A percentile compares a stretch with the other conserved stretches of the same genome.
Conservation (phyloP, 345 rosid species). For the Erucastrum elatum region DNA sequence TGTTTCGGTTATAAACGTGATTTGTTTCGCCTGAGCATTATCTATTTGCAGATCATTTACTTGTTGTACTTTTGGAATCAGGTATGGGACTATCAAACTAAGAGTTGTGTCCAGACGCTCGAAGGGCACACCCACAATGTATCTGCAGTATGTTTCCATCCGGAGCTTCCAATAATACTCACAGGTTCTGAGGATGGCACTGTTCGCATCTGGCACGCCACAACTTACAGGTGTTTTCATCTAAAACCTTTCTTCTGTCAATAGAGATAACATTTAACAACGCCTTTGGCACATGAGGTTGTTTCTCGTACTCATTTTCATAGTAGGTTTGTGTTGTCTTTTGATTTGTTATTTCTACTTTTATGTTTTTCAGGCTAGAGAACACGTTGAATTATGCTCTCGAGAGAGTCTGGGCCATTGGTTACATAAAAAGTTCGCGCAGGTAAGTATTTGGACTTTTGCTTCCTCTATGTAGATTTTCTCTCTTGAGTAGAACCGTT, state of each 20-base stretch:
- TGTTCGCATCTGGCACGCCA: constrained; percentile 75
- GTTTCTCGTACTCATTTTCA: constrained; percentile 9
- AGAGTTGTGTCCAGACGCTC: constrained; percentile 78
- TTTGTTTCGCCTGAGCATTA: constrained; percentile 6
- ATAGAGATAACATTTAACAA: constrained; percentile 3
- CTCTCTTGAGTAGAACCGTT: not conserved
- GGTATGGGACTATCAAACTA: constrained; percentile 94
- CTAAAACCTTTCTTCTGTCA: not conserved
- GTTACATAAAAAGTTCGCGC: constrained; percentile 79
- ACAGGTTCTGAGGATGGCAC: constrained; percentile 89
- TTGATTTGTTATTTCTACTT: constrained; percentile 6
- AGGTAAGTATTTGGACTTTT: constrained; percentile 53
- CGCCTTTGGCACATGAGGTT: not conserved
- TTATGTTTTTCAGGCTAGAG: constrained; percentile 57
- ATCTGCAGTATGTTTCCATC: constrained; percentile 86
- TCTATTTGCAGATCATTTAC: constrained; percentile 19
- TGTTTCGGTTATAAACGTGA: constrained; percentile 14
- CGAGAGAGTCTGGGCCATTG: constrained; percentile 96
- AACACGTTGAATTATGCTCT: constrained; percentile 77
- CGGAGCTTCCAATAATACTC: constrained; percentile 76
- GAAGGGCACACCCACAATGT: constrained; percentile 87
- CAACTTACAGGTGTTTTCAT: constrained; percentile 26
- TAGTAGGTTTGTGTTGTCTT: not conserved
- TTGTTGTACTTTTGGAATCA: constrained; percentile 30
- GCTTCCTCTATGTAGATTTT: constrained; percentile 7